Evolutionary conservation across 140 eudicot genomes (phyloP).

Genomic region (Senecio squalidus): DNA sequence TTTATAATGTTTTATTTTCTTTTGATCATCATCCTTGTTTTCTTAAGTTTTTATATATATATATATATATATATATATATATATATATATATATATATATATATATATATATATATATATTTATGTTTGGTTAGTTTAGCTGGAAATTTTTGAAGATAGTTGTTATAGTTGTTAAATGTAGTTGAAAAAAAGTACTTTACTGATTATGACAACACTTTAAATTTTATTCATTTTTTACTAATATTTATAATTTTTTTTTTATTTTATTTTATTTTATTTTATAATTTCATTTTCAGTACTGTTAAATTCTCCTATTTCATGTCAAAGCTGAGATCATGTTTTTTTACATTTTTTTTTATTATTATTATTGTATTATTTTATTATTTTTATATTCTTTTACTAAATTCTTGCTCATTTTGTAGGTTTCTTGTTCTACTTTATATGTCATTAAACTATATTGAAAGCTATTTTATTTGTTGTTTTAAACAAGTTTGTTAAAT

Average conservation of each 20-base stretch:
- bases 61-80: too few relatives aligned
- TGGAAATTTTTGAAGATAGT: not conserved
- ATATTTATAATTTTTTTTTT: too few relatives aligned
- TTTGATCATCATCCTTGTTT: conserved; percentile 12
- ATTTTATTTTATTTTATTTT: too few relatives aligned
- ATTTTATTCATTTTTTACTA: too few relatives aligned
- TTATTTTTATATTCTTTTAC: not conserved
- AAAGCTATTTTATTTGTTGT: conserved; percentile 11
- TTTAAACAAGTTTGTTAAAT: conserved; percentile 17
- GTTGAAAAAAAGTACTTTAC: conserved; percentile 22
- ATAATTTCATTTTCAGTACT: conserved; percentile 15
- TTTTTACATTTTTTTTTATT: not conserved
- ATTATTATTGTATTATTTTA: too few relatives aligned
- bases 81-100: too few relatives aligned
- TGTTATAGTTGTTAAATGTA: too few relatives aligned
- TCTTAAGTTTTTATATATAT: not conserved
- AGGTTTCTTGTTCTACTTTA: conserved; percentile 11
- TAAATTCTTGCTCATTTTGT: conserved; percentile 14
- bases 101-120: too few relatives aligned
- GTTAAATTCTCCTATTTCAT: conserved; percentile 15
- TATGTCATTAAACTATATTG: not conserved
- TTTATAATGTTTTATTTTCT: not conserved
- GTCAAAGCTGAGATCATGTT: conserved; percentile 17
- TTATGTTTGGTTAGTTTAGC: conserved; percentile 7
- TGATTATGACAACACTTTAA: too few relatives aligned